Evolutionary conservation across 192 early-diverging fungal genomes (phyloP).

Genomic region (Coemansia asiatica): DNA sequence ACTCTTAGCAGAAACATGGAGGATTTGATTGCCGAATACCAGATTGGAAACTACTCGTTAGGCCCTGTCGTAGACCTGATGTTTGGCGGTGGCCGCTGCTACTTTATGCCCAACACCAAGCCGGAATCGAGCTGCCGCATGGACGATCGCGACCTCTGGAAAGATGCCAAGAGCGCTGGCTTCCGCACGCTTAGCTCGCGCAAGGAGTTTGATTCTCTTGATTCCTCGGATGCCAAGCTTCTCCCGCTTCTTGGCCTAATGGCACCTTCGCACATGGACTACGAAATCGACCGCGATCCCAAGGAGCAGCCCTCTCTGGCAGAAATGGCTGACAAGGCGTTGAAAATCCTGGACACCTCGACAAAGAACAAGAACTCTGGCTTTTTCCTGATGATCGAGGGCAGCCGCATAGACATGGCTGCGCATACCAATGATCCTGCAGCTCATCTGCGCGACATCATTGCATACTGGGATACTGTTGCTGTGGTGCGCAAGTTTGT

Average conservation of each 20-base stretch:
- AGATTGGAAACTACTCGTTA: constrained; percentile 87
- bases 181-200: constrained; percentile 63
- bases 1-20: constrained; percentile 77
- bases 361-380: constrained; percentile 61
- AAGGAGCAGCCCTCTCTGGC: constrained; percentile 71
- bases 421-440: constrained; percentile 94
- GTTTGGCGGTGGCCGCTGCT: constrained; percentile 90
- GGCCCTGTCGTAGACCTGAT: constrained; percentile 82
- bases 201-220: constrained; percentile 64
- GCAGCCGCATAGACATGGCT: constrained; percentile 95
- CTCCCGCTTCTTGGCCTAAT: constrained; percentile 81
- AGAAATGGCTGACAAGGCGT: constrained; percentile 84
- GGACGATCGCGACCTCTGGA: constrained; percentile 71
- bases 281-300: constrained; percentile 79
- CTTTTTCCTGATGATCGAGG: constrained; percentile 98
- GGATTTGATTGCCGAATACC: constrained; percentile 82
- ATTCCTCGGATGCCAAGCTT: constrained; percentile 14
- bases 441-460: constrained; percentile 87
- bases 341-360: constrained; percentile 66
- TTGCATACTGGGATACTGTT: constrained; percentile 83
- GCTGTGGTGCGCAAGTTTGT: constrained; percentile 74
- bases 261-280: constrained; percentile 86
- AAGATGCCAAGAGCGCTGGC: constrained; percentile 60
- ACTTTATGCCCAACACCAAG: constrained; percentile 73
- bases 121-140: constrained; percentile 68